Evolutionary conservation across 768 basidiomycete species (phyloP), one percentile per base, ranked within the genome.

Genomic region (Calocybe gangraenosa): DNA sequence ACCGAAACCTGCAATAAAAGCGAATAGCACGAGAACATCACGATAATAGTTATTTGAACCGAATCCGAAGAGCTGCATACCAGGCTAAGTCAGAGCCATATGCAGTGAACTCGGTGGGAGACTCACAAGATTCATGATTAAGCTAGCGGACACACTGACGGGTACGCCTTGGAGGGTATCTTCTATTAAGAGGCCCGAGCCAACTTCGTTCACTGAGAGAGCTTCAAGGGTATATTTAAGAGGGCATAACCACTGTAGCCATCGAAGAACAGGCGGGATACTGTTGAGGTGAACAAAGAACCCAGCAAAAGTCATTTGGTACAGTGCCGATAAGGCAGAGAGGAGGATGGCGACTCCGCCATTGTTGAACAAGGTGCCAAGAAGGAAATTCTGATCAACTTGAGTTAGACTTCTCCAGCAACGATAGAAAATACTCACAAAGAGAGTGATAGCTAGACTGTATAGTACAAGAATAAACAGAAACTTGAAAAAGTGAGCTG

Each of bases 401-500:
- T 32, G 28, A 22, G 33, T 33, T 17, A 37, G 28, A 40, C 15
- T 5, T 21, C 14, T 20, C 21, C 7, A 46, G n/a, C 28, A 49
- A 18, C 33, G 3, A 43, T 17, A 11, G 37, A 7, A 7, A 20
- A 19, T 19, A 70, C 87, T 50, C 55, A 92, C 90, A 61, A 80
- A 94, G 33, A 95, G 76, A 0, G 92, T 92, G 80, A 92, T 89
- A 28, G 76, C 82, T 15, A 96, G 71, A 0, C 84, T 84, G 60
- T 84, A 96, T 17, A 95, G 70, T 15, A 92, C 84, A 14, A 97
- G 73, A 49, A 96, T 87, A 58, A 97, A 79, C 17, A 96, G 70
- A 67, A 89, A 98, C 58, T 96, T 98, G 84, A 96, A 98, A 74
- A 86, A 97, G 59, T 86, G 74, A 0, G 82, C 77, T 2, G 92